These are phyloP conservation scores for Termitomyces sp. DNA, from an alignment of 768 basidiomycete genomes.

Conservation along the genomic window DNA sequence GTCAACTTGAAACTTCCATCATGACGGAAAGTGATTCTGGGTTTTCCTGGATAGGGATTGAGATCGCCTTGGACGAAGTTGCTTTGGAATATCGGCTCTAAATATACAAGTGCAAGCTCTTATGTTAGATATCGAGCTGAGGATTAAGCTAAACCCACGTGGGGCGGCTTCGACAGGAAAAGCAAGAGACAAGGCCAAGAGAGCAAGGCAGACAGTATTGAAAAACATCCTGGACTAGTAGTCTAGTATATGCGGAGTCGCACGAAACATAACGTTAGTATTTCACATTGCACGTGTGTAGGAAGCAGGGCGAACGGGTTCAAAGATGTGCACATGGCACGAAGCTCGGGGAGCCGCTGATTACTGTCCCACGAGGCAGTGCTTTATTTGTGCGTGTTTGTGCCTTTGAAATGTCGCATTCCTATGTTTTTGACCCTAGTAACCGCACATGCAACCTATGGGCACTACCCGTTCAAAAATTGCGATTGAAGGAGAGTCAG, in stretches of 20 bases:
- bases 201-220: background rate
- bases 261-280: background rate
- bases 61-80: slow-evolving; percentile 2
- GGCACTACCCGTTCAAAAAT: too few species aligned
- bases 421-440: too few species aligned
- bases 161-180: slow-evolving; percentile 2
- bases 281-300: background rate
- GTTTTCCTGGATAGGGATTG: slow-evolving; percentile 34
- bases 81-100: slow-evolving; percentile 3
- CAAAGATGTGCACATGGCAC: too few species aligned
- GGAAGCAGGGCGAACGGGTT: background rate
- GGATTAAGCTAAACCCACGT: background rate
- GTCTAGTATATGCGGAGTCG: background rate
- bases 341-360: too few species aligned
- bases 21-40: slow-evolving; percentile 45
- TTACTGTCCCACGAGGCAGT: too few species aligned
- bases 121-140: background rate
- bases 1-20: slow-evolving; percentile 69
- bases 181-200: background rate
- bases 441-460: too few species aligned
- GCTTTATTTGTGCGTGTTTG: too few species aligned
- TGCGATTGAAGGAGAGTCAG: too few species aligned
- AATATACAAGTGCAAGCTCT: background rate
- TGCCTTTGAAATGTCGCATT: too few species aligned
- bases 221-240: background rate